Percentiles rank a stretch among this genome's conserved stretches.
These are phyloP conservation scores for Yamadazyma mexicana DNA, from an alignment of 1,139 yeast genomes.

Conservation along the genomic window DNA sequence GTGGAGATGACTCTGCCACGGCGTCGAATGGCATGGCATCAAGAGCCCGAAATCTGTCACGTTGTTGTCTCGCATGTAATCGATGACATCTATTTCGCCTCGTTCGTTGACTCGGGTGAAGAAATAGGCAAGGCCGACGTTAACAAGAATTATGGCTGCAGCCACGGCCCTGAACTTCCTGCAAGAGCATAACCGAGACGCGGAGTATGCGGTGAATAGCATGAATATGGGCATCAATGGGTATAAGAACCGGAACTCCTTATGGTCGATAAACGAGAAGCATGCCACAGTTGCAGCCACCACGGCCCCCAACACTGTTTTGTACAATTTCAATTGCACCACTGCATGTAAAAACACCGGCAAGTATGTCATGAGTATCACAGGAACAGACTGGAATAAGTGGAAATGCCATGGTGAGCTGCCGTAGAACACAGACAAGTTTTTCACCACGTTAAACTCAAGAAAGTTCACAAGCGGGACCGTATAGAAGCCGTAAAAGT, in stretches of 20 bases:
- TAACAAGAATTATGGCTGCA: constrained; percentile 29
- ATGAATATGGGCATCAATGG: constrained; percentile 80
- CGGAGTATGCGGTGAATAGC: constrained; percentile 16
- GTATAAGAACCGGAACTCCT: constrained; percentile 88
- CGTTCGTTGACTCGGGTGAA: constrained; percentile 73
- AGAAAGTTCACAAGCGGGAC: constrained; percentile 72
- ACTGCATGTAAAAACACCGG: constrained; percentile 48
- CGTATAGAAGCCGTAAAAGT: constrained; percentile 57
- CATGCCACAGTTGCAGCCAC: constrained; percentile 43
- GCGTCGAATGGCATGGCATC: constrained; percentile 97
- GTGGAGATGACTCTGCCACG: constrained; percentile 88
- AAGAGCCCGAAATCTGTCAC: constrained; percentile 64
- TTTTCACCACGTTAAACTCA: constrained; percentile 71
- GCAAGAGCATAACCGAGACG: constrained; percentile 7
- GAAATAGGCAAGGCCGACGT: constrained; percentile 48
- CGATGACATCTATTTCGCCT: constrained; percentile 75
- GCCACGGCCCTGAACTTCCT: constrained; percentile 6
- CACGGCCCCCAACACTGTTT: constrained; percentile 23
- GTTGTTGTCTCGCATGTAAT: constrained; percentile 44
- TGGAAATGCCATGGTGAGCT: constrained; percentile 85
- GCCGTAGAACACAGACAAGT: constrained; percentile 84
- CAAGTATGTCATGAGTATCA: constrained; percentile 62
- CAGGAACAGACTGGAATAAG: constrained; percentile 76
- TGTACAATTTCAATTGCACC: constrained; percentile 12
- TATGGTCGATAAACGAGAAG: constrained; percentile 74